Evolutionary conservation across 2,329 filamentous ascomycete genomes (phyloP).

Genomic region (Thermothelomyces thermophilus): DNA sequence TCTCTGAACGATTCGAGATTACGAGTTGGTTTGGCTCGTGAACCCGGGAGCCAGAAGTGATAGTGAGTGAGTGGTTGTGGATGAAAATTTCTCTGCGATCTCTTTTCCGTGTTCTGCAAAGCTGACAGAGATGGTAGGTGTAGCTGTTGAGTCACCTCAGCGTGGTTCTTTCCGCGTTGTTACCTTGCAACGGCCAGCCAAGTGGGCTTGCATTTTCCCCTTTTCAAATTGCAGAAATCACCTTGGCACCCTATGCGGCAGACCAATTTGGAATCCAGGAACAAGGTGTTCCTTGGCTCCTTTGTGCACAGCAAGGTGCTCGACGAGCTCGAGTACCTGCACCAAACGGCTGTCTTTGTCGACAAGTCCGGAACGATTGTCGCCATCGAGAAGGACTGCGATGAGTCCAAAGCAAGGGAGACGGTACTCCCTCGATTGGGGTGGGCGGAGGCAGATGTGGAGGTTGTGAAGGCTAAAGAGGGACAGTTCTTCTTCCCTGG

Average conservation of each 20-base stretch:
- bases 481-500: constrained; percentile 77
- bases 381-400: constrained; percentile 37
- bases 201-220: too few relatives aligned
- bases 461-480: constrained; percentile 30
- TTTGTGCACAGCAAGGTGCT: constrained; percentile 49
- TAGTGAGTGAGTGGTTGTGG: too few relatives aligned
- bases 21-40: too few relatives aligned
- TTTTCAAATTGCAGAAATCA: background rate
- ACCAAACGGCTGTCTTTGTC: constrained; percentile 46
- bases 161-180: too few relatives aligned
- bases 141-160: too few relatives aligned
- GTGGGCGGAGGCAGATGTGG: constrained; percentile 38
- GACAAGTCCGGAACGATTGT: constrained; percentile 44
- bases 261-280: constrained; percentile 22
- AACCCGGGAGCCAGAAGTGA: too few relatives aligned
- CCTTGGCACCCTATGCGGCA: too few relatives aligned
- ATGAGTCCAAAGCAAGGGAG: constrained; percentile 28
- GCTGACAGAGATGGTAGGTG: too few relatives aligned
- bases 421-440: constrained; percentile 37
- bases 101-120: too few relatives aligned
- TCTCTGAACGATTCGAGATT: too few relatives aligned
- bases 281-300: constrained; percentile 47
- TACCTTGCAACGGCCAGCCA: too few relatives aligned
- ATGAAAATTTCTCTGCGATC: too few relatives aligned
- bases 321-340: constrained; percentile 44